A percentile compares a stretch with the other conserved stretches of the same genome.
Conservation (phyloP, 495 filamentous ascomycete genomes). For the Aspergillus saccharolyticus region DNA sequence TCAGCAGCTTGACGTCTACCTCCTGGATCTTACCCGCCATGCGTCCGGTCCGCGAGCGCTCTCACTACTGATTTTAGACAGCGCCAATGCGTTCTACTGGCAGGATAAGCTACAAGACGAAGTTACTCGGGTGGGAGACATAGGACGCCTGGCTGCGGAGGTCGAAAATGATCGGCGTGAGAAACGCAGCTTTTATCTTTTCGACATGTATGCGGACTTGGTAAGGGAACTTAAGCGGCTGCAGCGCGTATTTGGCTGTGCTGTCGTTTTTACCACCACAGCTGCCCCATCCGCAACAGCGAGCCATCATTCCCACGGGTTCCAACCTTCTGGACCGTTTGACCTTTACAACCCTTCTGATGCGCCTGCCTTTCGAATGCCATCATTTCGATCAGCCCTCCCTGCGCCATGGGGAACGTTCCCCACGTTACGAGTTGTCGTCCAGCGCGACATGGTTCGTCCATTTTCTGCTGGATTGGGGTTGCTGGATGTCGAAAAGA, state of each 20-base stretch:
- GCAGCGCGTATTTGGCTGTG: conserved; percentile 34
- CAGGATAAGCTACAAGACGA: conserved; percentile 49
- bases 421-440: conserved; percentile 42
- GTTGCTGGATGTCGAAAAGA: conserved; percentile 49
- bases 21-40: conserved; percentile 46
- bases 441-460: conserved; percentile 40
- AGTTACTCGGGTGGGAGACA: conserved; percentile 36
- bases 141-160: conserved; percentile 28
- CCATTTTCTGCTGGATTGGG: conserved; percentile 52
- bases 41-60: conserved; percentile 42
- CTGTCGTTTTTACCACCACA: conserved; percentile 35
- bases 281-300: conserved; percentile 12
- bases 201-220: conserved; percentile 33
- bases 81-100: conserved; percentile 54
- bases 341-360: conserved; percentile 17
- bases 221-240: conserved; percentile 32
- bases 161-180: conserved; percentile 26
- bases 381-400: conserved; percentile 37
- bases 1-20: conserved; percentile 42
- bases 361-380: conserved; percentile 26
- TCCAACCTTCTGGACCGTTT: conserved; percentile 10
- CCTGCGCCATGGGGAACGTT: conserved; percentile 45
- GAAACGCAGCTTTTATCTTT: conserved; percentile 30
- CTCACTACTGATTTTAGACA: conserved; percentile 49
- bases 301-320: conserved; percentile 2